Evolutionary conservation across 345 rosid genomes (phyloP).

Genomic region (Luvunga scandens): DNA sequence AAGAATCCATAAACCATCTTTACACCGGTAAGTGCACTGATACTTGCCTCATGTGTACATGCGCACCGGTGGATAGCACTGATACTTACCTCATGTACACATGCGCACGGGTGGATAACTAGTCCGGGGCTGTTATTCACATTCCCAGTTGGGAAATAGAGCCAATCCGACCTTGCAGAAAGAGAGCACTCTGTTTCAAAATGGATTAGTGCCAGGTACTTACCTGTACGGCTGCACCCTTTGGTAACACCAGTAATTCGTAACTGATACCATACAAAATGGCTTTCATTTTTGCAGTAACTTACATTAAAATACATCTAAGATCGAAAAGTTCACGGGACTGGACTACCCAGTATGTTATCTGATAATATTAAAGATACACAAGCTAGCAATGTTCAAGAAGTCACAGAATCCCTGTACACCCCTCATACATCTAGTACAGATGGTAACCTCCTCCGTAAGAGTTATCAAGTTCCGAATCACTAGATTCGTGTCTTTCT

Average conservation of each 20-base stretch:
- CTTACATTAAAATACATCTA: neutral
- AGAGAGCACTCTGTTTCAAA: constrained; percentile 1
- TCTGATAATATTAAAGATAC: neutral
- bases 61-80: neutral
- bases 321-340: neutral
- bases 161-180: neutral
- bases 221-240: neutral
- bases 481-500: constrained; percentile 26
- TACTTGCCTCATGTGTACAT: neutral
- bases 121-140: neutral
- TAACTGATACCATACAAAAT: neutral
- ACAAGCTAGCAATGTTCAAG: neutral
- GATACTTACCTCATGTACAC: neutral
- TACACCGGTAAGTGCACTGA: neutral
- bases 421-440: constrained; percentile 11
- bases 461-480: constrained; percentile 40
- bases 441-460: constrained; percentile 32
- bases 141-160: neutral
- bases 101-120: neutral
- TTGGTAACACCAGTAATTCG: too few species aligned
- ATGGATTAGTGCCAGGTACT: neutral
- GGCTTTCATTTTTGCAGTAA: neutral
- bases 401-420: neutral
- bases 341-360: neutral
- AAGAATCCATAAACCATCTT: neutral